These are phyloP conservation scores for Penicillium bovifimosum DNA, from an alignment of 495 filamentous ascomycete species.

Conservation along the genomic window DNA sequence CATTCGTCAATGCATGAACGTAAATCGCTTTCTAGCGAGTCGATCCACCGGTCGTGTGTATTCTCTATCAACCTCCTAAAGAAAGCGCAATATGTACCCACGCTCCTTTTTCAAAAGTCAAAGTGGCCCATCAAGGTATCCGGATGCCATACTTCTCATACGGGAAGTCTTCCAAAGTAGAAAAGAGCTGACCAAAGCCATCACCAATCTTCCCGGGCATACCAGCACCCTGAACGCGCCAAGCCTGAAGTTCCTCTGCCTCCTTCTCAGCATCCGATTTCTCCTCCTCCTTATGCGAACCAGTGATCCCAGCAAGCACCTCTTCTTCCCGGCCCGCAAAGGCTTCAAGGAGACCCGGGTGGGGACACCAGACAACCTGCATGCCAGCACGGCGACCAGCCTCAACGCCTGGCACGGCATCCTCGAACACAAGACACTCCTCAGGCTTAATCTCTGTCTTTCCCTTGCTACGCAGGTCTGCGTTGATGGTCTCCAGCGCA, in stretches of 20 bases:
- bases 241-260: slow-evolving; percentile 38
- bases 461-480: slow-evolving; percentile 50
- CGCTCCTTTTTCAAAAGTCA: neutral
- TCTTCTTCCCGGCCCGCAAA: slow-evolving; percentile 70
- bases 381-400: slow-evolving; percentile 87
- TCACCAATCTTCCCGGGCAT: slow-evolving; percentile 55
- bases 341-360: slow-evolving; percentile 69
- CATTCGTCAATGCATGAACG: neutral
- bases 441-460: slow-evolving; percentile 67
- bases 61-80: neutral
- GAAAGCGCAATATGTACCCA: neutral
- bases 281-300: slow-evolving; percentile 55
- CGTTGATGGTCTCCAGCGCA: slow-evolving; percentile 81
- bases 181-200: slow-evolving; percentile 63
- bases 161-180: slow-evolving; percentile 63
- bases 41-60: neutral
- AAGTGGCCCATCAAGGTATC: slow-evolving; percentile 5
- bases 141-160: slow-evolving; percentile 66
- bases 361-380: slow-evolving; percentile 91
- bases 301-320: slow-evolving; percentile 79
- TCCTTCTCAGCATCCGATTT: slow-evolving; percentile 41
- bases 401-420: slow-evolving; percentile 89
- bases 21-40: neutral
- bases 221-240: slow-evolving; percentile 41
- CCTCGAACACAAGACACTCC: slow-evolving; percentile 96